Evolutionary conservation across 768 basidiomycete species (phyloP).

Genomic region (Tubosaeta sp.): DNA sequence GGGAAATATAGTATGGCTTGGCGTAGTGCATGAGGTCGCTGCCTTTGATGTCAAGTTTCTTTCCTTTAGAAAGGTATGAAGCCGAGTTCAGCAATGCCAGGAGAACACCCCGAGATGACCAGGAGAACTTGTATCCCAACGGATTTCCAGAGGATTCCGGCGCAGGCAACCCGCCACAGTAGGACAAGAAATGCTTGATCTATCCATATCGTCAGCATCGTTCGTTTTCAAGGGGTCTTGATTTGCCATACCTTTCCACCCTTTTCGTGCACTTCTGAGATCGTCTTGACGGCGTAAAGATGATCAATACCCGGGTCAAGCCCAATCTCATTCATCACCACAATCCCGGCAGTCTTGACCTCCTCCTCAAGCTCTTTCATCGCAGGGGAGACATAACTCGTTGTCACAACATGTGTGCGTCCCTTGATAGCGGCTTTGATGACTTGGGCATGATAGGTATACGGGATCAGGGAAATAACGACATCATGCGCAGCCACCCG

Average conservation of each 20-base stretch:
- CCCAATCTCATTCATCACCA: constrained; percentile 97
- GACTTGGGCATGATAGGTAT: constrained; percentile 84
- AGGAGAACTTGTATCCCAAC: constrained; percentile 98
- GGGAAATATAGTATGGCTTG: constrained; percentile 91
- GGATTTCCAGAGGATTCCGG: constrained; percentile 91
- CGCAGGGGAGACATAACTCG: constrained; percentile 88
- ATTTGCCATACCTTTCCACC: constrained; percentile 82
- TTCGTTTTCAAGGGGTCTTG: background rate
- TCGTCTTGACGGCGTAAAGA: constrained; percentile 90
- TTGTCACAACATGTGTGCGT: constrained; percentile 94
- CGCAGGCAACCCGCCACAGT: constrained; percentile 95
- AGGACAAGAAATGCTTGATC: constrained; percentile 89
- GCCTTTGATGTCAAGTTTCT: constrained; percentile 66
- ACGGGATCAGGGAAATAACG: constrained; percentile 95
- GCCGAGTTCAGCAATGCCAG: constrained; percentile 92
- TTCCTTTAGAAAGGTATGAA: constrained; percentile 65
- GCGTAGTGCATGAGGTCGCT: constrained; percentile 86
- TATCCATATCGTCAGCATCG: constrained; percentile 23
- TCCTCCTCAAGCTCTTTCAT: constrained; percentile 83
- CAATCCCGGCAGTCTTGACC: constrained; percentile 82
- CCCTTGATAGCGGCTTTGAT: constrained; percentile 81
- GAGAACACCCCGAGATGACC: constrained; percentile 95
- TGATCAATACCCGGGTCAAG: constrained; percentile 96
- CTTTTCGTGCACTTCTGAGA: constrained; percentile 88
- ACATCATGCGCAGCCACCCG: constrained; percentile 85